phyloP scores from a whole-genome alignment of 352 stramenopile genomes.

The Thraustochytrium sp. region DNA sequence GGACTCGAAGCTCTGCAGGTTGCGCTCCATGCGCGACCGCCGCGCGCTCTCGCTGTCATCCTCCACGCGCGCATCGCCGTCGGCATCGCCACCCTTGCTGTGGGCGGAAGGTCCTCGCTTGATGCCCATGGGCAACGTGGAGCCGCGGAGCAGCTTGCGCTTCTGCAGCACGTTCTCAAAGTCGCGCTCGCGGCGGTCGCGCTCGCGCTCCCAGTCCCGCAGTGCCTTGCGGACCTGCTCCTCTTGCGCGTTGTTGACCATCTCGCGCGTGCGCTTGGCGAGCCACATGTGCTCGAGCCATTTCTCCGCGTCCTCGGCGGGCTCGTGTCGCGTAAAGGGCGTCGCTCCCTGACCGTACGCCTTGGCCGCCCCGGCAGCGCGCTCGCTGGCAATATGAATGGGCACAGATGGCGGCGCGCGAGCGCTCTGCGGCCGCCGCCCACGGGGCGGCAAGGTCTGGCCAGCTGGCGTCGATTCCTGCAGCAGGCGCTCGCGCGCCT shows the following conservation, averaged over 20 bases:
- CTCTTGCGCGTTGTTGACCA: not conserved
- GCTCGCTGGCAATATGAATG: not conserved
- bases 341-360: not conserved
- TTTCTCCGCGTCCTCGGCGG: slow-evolving; percentile 20
- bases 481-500: not conserved
- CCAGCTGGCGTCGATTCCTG: not conserved
- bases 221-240: slow-evolving; percentile 13
- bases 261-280: slow-evolving; percentile 27
- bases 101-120: not conserved
- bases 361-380: not conserved
- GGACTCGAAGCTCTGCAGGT: not conserved
- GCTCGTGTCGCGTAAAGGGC: slow-evolving; percentile 2
- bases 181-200: not conserved
- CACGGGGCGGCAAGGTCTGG: not conserved
- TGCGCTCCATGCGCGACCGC: slow-evolving; percentile 10
- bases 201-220: not conserved
- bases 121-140: not conserved
- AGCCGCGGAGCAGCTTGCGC: not conserved
- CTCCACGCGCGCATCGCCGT: not conserved
- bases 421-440: not conserved
- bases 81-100: too few relatives aligned
- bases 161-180: slow-evolving; percentile 9
- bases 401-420: not conserved
- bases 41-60: not conserved
- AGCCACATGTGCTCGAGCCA: slow-evolving; percentile 42